Evolutionary conservation across 441 rosid genomes (phyloP).

Genomic region (Erysimum cheiri): DNA sequence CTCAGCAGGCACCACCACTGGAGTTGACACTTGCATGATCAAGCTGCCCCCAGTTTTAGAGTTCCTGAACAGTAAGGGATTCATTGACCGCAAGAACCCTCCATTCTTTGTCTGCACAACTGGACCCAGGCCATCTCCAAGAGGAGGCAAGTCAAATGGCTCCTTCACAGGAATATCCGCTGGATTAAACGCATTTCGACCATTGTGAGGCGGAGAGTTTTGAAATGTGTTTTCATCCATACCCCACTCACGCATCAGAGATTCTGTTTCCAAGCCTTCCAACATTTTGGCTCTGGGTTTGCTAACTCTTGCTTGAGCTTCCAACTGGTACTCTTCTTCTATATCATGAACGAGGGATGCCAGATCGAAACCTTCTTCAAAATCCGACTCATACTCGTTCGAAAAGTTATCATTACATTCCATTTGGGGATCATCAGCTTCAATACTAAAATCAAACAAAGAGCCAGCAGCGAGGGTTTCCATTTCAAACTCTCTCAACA

Average conservation of each 20-base stretch:
- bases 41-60: conserved; percentile 74
- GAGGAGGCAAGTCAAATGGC: conserved; percentile 66
- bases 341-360: conserved; percentile 60
- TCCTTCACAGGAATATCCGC: conserved; percentile 62
- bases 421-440: conserved; percentile 49
- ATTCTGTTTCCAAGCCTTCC: conserved; percentile 85
- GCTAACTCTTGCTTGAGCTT: conserved; percentile 49
- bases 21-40: conserved; percentile 95
- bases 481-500: conserved; percentile 86
- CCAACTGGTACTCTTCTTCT: conserved; percentile 62
- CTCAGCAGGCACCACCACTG: conserved; percentile 95
- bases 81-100: conserved; percentile 91
- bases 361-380: conserved; percentile 56
- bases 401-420: conserved; percentile 52
- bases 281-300: conserved; percentile 65
- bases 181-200: conserved; percentile 60
- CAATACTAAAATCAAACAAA: conserved; percentile 62
- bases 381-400: conserved; percentile 47
- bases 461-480: conserved; percentile 67
- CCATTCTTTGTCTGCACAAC: conserved; percentile 82
- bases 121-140: conserved; percentile 86
- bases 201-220: conserved; percentile 64
- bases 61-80: conserved; percentile 63
- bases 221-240: conserved; percentile 81
- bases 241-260: conserved; percentile 93